A percentile compares a stretch with the other conserved stretches of the same genome.
Evolutionary conservation across 2,329 filamentous ascomycete species (phyloP).

Genomic region (Coniochaeta prunicola): DNA sequence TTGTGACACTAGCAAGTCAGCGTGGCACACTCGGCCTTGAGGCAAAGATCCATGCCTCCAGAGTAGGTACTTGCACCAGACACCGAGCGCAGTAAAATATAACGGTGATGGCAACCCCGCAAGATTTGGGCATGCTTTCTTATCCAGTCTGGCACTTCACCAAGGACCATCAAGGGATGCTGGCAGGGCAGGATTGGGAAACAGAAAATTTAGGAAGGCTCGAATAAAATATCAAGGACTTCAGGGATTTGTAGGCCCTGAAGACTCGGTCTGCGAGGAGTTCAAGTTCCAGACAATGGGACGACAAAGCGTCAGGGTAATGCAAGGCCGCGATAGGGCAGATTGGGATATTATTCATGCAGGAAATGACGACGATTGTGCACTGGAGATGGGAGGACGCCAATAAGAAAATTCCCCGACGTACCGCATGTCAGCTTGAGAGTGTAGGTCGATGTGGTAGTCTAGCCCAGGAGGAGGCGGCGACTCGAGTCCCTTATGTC

Average conservation of each 20-base stretch:
- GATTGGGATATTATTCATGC: conserved; percentile 3
- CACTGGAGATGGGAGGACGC: conserved; percentile 3
- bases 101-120: background rate
- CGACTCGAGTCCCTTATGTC: conserved; percentile 43
- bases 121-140: background rate
- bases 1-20: conserved; percentile 21
- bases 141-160: background rate
- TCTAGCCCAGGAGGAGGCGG: conserved; percentile 44
- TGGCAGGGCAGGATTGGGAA: background rate
- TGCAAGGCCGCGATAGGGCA: background rate
- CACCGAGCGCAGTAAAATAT: background rate
- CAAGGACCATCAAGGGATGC: background rate
- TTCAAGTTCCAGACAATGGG: background rate
- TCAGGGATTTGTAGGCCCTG: background rate
- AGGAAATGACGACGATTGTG: background rate
- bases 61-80: background rate
- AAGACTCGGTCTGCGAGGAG: background rate
- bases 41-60: conserved; percentile 26
- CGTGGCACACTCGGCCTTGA: conserved; percentile 27
- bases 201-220: background rate
- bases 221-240: background rate
- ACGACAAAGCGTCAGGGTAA: background rate
- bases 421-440: conserved; percentile 48
- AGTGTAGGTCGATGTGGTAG: conserved; percentile 42
- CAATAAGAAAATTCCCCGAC: conserved; percentile 20